Conservation (phyloP, 2,329 filamentous ascomycete species). For the Fonsecaea pedrosoi region DNA sequence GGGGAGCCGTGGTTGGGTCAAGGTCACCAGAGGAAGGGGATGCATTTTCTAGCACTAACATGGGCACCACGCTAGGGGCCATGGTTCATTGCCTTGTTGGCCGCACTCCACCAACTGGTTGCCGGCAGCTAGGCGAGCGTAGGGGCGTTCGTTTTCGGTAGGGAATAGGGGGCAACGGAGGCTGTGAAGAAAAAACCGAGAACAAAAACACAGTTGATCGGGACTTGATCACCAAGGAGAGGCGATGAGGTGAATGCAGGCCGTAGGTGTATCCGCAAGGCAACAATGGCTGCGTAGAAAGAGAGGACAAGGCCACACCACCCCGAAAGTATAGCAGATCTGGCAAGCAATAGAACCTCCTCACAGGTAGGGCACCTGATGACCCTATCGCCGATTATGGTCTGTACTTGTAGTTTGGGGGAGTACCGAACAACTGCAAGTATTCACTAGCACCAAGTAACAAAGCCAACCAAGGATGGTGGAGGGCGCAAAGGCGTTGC, state of each 20-base stretch:
- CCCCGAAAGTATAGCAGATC: too few relatives aligned
- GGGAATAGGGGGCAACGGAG: background rate
- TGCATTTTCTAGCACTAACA: conserved; percentile 14
- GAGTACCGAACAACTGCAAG: background rate
- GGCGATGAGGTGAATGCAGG: background rate
- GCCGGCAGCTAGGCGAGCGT: background rate
- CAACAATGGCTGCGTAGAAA: background rate
- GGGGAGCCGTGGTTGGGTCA: conserved; percentile 7
- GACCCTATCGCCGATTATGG: background rate
- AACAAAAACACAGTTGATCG: background rate
- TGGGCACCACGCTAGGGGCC: background rate
- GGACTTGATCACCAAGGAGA: background rate
- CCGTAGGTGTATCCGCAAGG: background rate
- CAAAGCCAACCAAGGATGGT: background rate
- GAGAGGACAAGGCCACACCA: background rate
- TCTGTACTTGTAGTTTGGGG: background rate
- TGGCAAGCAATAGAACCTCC: background rate
- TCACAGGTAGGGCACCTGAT: background rate
- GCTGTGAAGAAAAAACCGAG: background rate
- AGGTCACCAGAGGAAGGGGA: background rate
- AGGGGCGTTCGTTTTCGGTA: background rate
- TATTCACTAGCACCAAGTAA: background rate
- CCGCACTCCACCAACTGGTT: conserved; percentile 1
- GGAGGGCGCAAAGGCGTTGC: background rate
- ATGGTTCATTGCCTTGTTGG: background rate